These are phyloP conservation scores for Hsuehochloa calcarea DNA, from an alignment of 176 grass and related monocot genomes.

Conservation along the genomic window DNA sequence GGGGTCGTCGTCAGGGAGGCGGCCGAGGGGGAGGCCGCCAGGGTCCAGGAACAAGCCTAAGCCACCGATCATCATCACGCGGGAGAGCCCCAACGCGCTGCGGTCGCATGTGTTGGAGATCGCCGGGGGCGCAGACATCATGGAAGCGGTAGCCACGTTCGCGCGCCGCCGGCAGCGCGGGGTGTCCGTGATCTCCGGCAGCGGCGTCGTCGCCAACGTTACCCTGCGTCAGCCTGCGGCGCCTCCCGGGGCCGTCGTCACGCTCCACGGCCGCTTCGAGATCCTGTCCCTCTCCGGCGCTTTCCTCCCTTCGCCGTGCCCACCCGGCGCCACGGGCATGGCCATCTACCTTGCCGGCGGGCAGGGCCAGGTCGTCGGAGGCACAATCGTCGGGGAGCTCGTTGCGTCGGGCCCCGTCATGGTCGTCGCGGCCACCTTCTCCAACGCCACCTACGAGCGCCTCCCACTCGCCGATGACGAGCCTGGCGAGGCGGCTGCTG, in stretches of 20 bases:
- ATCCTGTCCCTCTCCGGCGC: slow-evolving; percentile 75
- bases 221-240: slow-evolving; percentile 62
- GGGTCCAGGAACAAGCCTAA: slow-evolving; percentile 84
- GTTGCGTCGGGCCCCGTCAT: slow-evolving; percentile 67
- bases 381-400: slow-evolving; percentile 58
- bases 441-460: slow-evolving; percentile 73
- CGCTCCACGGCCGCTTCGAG: slow-evolving; percentile 77
- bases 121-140: slow-evolving; percentile 65
- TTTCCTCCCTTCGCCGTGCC: slow-evolving; percentile 66
- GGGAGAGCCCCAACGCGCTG: slow-evolving; percentile 72
- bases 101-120: slow-evolving; percentile 74
- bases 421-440: slow-evolving; percentile 69
- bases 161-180: slow-evolving; percentile 65
- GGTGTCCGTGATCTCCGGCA: slow-evolving; percentile 68
- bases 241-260: slow-evolving; percentile 50
- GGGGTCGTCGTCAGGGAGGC: slow-evolving; percentile 30
- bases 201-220: slow-evolving; percentile 68
- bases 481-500: neutral
- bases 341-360: slow-evolving; percentile 66
- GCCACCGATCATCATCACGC: slow-evolving; percentile 70
- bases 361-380: slow-evolving; percentile 80
- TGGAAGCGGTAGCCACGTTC: slow-evolving; percentile 57
- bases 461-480: slow-evolving; percentile 64
- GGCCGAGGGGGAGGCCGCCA: slow-evolving; percentile 55
- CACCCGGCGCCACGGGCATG: slow-evolving; percentile 54